Percentiles rank a stretch among this genome's conserved stretches.
Conservation (phyloP, 148 eudicot species). For the Amaranthus cruentus region DNA sequence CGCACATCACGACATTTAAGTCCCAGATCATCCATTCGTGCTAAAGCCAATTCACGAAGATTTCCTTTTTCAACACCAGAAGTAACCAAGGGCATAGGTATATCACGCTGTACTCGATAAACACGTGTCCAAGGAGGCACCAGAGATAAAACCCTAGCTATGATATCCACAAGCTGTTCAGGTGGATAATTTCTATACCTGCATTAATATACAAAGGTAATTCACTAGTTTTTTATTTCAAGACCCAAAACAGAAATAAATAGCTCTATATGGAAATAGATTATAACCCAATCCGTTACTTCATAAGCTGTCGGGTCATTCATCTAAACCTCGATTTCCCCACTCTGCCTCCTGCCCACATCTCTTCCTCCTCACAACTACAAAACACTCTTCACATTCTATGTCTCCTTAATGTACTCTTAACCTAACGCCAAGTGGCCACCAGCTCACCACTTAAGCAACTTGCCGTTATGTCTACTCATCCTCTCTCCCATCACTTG, state of each 20-base stretch:
- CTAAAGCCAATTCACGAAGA: constrained; percentile 95
- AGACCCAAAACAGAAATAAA: not conserved
- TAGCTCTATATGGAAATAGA: not conserved
- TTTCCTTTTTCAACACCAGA: constrained; percentile 99
- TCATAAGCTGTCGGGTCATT: not conserved
- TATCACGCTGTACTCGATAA: constrained; percentile 97
- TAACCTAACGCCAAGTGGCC: too few species aligned
- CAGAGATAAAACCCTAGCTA: constrained; percentile 88
- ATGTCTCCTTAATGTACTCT: too few species aligned
- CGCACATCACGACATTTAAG: constrained; percentile 97
- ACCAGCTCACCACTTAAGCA: too few species aligned
- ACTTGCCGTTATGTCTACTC: too few species aligned
- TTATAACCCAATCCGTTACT: not conserved
- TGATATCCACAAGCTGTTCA: constrained; percentile 97
- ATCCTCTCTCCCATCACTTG: too few species aligned
- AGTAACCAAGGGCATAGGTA: constrained; percentile 98
- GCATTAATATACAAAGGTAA: constrained; percentile 20
- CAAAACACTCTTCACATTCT: too few species aligned
- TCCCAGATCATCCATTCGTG: constrained; percentile 97
- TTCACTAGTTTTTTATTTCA: not conserved
- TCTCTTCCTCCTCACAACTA: not conserved
- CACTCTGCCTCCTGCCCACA: not conserved
- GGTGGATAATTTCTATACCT: constrained; percentile 99
- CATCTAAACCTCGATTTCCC: not conserved
- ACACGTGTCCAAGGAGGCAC: constrained; percentile 99